Evolutionary conservation across 495 filamentous ascomycete species (phyloP), one percentile per base, ranked within the genome.

Genomic region (Astrothelium subdiscretum): DNA sequence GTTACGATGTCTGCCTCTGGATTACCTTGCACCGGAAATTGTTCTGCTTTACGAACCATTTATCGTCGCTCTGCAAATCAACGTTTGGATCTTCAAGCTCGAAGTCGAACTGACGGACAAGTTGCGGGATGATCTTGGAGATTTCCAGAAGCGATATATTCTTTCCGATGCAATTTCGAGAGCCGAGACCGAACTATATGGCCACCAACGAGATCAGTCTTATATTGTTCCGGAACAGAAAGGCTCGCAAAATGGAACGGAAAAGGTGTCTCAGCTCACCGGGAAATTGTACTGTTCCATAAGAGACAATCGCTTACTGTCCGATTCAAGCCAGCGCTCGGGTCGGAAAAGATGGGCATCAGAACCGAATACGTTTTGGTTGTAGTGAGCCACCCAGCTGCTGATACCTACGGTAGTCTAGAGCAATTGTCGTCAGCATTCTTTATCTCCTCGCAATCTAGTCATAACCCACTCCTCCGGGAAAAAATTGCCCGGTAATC

Each of bases 381-480:
- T 76, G 29, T 72, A 71, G 65, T 83, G 78, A 0, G 72, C 74
- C 3, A 82, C 80, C 79, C 79, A 86, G 0, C 76, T 58, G 62
- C 81, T 81, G 20, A 80, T 75, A 0, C 84, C 84, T 0, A 87
- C 79, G 0, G 78, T 71, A 0, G 76, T 77, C 57, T 54, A 29
- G n/a, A 48, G 13, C 0, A 18, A 5, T 5, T 48, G 12, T 48
- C 43, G n/a, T 48, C n/a, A 48, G n/a, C 43, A 1, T 18, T 5
- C n/a, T 0, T 48, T 5, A 48, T 18, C 5, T 0, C 20, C 20
- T 5, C 5, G 5, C 13, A 48, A 22, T 48, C n/a, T 5, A 48
- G 43, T 0, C 11, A 18, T 48, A 0, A 20, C 48, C 11, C 15
- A 54, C 48, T 42, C 76, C 76, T 26, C 58, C 75, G 0, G 73